Evolutionary conservation across 768 basidiomycete genomes (phyloP).

Genomic region (Infundibulicybe gibba): DNA sequence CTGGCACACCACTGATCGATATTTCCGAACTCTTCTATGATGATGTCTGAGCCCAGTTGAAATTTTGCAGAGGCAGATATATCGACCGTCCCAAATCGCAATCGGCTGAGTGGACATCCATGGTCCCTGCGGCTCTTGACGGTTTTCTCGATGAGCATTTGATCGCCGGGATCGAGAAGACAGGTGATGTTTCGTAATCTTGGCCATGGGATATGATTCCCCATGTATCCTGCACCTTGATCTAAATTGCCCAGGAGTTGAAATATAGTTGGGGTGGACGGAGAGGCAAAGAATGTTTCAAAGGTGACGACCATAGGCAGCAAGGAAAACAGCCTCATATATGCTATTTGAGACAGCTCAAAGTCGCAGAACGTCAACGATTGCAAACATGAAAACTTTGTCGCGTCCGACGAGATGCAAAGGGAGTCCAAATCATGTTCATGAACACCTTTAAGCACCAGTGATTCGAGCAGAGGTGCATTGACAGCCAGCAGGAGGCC

Average conservation of each 20-base stretch:
- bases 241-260: conserved; percentile 17
- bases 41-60: conserved; percentile 11
- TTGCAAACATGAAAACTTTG: conserved; percentile 29
- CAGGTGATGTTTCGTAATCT: conserved; percentile 24
- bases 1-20: conserved; percentile 27
- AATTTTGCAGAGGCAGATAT: neutral
- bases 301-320: conserved; percentile 32
- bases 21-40: conserved; percentile 19
- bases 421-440: conserved; percentile 38
- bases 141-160: conserved; percentile 18
- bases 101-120: conserved; percentile 23
- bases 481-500: conserved; percentile 33
- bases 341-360: conserved; percentile 29
- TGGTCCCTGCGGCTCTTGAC: conserved; percentile 15
- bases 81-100: conserved; percentile 22
- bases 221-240: neutral
- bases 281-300: conserved; percentile 16
- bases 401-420: conserved; percentile 14
- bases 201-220: conserved; percentile 27
- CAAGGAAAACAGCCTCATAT: conserved; percentile 21
- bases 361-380: conserved; percentile 38
- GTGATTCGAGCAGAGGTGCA: conserved; percentile 33
- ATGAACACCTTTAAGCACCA: conserved; percentile 39
- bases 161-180: conserved; percentile 21
- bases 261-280: conserved; percentile 20